Conservation (phyloP, 1,284 basidiomycete species). For the Golubevia pallescens region DNA sequence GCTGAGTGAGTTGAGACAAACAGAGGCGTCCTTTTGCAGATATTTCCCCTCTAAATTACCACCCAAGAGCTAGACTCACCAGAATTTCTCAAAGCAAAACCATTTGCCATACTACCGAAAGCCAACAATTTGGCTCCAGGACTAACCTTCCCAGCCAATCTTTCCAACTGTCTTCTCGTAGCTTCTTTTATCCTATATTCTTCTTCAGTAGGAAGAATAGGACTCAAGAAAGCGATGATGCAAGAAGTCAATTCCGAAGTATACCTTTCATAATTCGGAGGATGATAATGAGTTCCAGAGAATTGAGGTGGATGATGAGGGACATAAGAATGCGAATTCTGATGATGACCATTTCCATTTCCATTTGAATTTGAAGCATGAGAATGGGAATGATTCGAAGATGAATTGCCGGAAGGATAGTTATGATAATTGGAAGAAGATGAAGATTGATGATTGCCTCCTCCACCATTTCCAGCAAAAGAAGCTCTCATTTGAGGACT, state of each 20-base stretch:
- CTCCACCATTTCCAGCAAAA: too few species aligned
- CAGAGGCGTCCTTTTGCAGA: not conserved
- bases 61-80: constrained; percentile 75
- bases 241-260: constrained; percentile 55
- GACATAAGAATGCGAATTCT: too few species aligned
- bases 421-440: too few species aligned
- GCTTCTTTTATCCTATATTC: constrained; percentile 62
- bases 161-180: constrained; percentile 70
- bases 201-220: constrained; percentile 60
- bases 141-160: constrained; percentile 90
- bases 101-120: constrained; percentile 88
- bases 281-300: too few species aligned
- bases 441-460: too few species aligned
- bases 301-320: too few species aligned
- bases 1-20: not conserved
- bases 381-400: too few species aligned
- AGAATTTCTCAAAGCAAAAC: constrained; percentile 90
- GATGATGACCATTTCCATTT: too few species aligned
- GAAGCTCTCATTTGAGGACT: too few species aligned
- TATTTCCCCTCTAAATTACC: too few species aligned
- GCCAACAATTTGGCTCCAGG: constrained; percentile 87
- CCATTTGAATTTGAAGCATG: too few species aligned
- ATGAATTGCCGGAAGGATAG: too few species aligned
- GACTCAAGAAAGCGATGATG: constrained; percentile 55
- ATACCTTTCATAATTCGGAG: constrained; percentile 35